Percentiles rank a stretch among this genome's conserved stretches.
Evolutionary conservation across 108 stramenopile genomes (phyloP).

Genomic region (Nannochloropsis granulata): DNA sequence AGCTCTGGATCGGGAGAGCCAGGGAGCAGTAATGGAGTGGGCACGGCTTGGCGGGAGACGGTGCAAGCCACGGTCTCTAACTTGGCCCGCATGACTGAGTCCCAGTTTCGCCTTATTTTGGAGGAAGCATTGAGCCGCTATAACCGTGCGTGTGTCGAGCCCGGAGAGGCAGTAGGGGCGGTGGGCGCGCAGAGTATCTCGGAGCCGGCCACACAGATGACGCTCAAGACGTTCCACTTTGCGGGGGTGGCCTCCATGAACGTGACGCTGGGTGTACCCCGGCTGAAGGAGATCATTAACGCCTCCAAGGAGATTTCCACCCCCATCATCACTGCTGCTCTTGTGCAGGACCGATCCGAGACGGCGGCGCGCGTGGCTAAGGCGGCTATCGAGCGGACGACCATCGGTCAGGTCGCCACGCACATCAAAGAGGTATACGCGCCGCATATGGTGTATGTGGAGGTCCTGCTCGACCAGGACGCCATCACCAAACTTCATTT

Average conservation of each 20-base stretch:
- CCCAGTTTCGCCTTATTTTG: slow-evolving; percentile 55
- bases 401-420: slow-evolving; percentile 65
- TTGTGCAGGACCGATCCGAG: slow-evolving; percentile 61
- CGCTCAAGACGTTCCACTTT: slow-evolving; percentile 83
- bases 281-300: slow-evolving; percentile 97
- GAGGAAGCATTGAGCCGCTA: slow-evolving; percentile 59
- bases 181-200: slow-evolving; percentile 90
- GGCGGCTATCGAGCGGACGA: slow-evolving; percentile 92
- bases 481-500: slow-evolving; percentile 77
- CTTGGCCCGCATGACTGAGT: slow-evolving; percentile 43
- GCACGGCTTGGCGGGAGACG: background rate
- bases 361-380: slow-evolving; percentile 73
- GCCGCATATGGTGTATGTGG: slow-evolving; percentile 48
- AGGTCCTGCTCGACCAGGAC: slow-evolving; percentile 74
- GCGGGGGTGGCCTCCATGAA: slow-evolving; percentile 99
- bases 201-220: slow-evolving; percentile 79
- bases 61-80: background rate
- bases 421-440: slow-evolving; percentile 91
- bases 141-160: slow-evolving; percentile 58
- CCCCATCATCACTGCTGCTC: slow-evolving; percentile 91
- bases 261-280: slow-evolving; percentile 96
- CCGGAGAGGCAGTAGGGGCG: slow-evolving; percentile 82
- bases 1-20: no score
- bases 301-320: slow-evolving; percentile 92
- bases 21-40: background rate